Evolutionary conservation across 495 filamentous ascomycete species (phyloP), one percentile per base, ranked within the genome.

Genomic region (Zalerion maritima): DNA sequence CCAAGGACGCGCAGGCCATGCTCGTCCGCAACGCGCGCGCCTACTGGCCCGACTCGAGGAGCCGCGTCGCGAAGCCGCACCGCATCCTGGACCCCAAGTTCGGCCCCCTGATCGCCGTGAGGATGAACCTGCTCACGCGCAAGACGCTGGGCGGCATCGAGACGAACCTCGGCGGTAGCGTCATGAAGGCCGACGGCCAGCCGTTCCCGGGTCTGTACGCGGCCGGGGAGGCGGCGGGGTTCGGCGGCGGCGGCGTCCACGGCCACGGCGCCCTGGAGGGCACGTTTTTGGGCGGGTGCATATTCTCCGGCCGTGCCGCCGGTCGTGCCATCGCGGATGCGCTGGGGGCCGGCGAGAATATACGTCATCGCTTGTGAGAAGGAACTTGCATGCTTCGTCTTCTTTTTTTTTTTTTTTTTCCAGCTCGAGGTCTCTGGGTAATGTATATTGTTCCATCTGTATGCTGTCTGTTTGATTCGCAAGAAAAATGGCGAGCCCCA

Each of bases 141-240:
- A 68, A 66, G 50, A 64, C 60, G 10, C 53, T 68, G 2, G 63
- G 63, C 15, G 63, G 63, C 0, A 47, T 65, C n/a, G 60, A 68
- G 51, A 68, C 64, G 11, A 56, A 68, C 38, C 36, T 68, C 3
- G 40, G 50, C 27, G 62, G 58, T 31, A 52, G 62, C 10, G 64
- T 61, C 2, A 53, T 67, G 49, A 42, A 40, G 31, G 40, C 52
- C 1, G 47, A 60, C 24, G 61, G 58, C 7, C 49, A 41, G 17
- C 24, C 40, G 14, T 68, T 67, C 31, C 45, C 53, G 1, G 62
- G 61, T 0, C 25, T 68, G 26, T 68, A 66, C 24, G 62, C 64
- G 0, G 62, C 60, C 1, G 64, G 64, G n/a, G 64, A 68, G 43
- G 59, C 49, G 10, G 60, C 64, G 5, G 64, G 64, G 4, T 68